Evolutionary conservation across 1,139 yeast genomes (phyloP).

Genomic region (Kodamaea derodonti): DNA sequence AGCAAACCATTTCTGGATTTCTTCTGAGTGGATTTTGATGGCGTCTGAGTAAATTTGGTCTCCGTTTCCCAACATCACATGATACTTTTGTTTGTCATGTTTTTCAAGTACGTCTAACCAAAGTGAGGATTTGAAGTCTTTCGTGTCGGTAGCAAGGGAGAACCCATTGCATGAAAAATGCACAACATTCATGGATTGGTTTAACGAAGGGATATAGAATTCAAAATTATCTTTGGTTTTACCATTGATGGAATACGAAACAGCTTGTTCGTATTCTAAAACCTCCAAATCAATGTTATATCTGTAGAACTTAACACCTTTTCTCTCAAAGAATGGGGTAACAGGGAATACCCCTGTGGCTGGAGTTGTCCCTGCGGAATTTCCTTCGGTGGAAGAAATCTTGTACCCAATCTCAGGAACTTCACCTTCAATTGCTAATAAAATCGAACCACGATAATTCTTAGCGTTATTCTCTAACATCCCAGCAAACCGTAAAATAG

Average conservation of each 20-base stretch:
- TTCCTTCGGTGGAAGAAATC: conserved; percentile 13
- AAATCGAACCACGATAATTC: conserved; percentile 61
- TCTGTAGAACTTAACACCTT: conserved; percentile 59
- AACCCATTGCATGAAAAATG: conserved; percentile 94
- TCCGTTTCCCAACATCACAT: conserved; percentile 97
- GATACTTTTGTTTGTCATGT: conserved; percentile 64
- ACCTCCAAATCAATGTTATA: conserved; percentile 52
- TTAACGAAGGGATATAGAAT: conserved; percentile 56
- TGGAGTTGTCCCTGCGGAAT: conserved; percentile 28
- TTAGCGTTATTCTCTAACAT: conserved; percentile 43
- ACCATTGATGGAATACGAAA: conserved; percentile 56
- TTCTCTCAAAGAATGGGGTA: conserved; percentile 40
- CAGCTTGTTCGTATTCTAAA: conserved; percentile 49
- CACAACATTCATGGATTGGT: conserved; percentile 72
- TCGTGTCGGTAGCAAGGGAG: conserved; percentile 67
- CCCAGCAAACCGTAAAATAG: conserved; percentile 64
- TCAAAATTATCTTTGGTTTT: conserved; percentile 35
- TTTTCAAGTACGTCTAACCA: conserved; percentile 82
- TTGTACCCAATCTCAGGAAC: conserved; percentile 35
- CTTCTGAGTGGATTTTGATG: conserved; percentile 55
- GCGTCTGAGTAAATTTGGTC: conserved; percentile 92
- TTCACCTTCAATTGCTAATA: conserved; percentile 51
- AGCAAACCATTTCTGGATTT: conserved; percentile 61
- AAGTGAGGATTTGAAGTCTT: conserved; percentile 63
- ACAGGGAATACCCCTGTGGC: conserved; percentile 45